Evolutionary conservation across 1,284 basidiomycete genomes (phyloP).

Genomic region (Ustilago vetiveriae): DNA sequence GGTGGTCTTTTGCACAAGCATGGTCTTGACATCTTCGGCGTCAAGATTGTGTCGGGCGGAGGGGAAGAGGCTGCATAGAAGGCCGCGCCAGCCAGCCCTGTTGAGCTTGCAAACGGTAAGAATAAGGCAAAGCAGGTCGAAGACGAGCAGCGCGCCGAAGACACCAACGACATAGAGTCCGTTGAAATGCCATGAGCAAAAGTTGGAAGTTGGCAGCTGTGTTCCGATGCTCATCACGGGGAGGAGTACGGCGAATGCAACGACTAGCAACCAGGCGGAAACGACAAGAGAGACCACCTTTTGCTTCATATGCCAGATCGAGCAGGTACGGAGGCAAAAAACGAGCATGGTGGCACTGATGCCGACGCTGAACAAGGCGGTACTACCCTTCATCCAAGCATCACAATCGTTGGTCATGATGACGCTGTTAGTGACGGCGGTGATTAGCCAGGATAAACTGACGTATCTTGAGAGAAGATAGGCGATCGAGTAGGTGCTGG

Average conservation of each 20-base stretch:
- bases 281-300: constrained; percentile 44
- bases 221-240: constrained; percentile 34
- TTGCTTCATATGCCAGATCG: constrained; percentile 53
- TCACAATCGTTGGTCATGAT: constrained; percentile 42
- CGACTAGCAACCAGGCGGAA: constrained; percentile 45
- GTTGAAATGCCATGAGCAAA: constrained; percentile 50
- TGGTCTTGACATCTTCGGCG: constrained; percentile 53
- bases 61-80: constrained; percentile 42
- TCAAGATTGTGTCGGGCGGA: constrained; percentile 30
- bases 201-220: constrained; percentile 42
- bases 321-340: constrained; percentile 55
- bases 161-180: constrained; percentile 45
- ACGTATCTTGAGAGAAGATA: constrained; percentile 54
- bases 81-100: constrained; percentile 50
- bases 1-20: constrained; percentile 58
- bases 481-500: constrained; percentile 51
- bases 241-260: constrained; percentile 43
- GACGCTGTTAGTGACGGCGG: constrained; percentile 49
- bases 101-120: constrained; percentile 57
- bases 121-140: constrained; percentile 49
- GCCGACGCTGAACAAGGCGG: constrained; percentile 46
- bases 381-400: constrained; percentile 39
- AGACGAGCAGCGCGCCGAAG: constrained; percentile 40
- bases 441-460: constrained; percentile 52
- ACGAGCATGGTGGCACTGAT: constrained; percentile 55